Evolutionary conservation across 805 yeast genomes (phyloP), one percentile per base, ranked within the genome.

Genomic region (Wickerhamiella vanderwaltii): DNA sequence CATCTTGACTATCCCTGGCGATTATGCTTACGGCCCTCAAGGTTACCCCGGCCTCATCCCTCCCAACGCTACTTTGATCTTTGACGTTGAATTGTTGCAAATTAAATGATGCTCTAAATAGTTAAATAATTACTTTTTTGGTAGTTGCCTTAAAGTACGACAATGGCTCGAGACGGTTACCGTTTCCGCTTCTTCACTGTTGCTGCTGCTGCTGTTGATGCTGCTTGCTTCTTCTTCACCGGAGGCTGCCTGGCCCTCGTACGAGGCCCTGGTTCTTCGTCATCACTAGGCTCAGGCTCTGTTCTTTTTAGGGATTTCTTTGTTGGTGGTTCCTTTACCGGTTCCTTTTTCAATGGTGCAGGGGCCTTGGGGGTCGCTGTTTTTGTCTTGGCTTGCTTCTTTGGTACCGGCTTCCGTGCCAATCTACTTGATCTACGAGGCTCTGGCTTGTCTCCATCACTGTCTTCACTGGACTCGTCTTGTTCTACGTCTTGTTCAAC

Each of bases 21-120:
- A 77, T 56, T 80, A 83, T 67, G 97, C 93, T 53, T 88, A 88
- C 66, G 96, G 96, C 49, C 72, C 73, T 51, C 78, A 94, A 66
- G 97, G 97, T 38, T 85, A 81, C 77, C 96, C 96, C 53, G 95
- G 95, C 53, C 69, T 85, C 59, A 88, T 88, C 60, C 97, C 97
- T 51, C 95, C 95, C 54, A 85, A 84, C 64, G 93, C 96, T 50
- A 87, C 95, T 53, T 74, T 88, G 66, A 68, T 84, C 41, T 61
- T 61, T 42, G 65, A 61, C 47, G 65, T 61, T 20, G 62, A 61
- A 53, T 54, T 61, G 38, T 48, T 60, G 36, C 52, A 50, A 28
- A 58, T 58, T 45, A 55, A 53, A 9, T 25, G 36, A 16, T 11
- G n/a, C n/a, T n/a, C n/a, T n/a, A n/a, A n/a, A n/a, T n/a, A n/a